Percentiles rank a stretch among this genome's conserved stretches.
These are phyloP conservation scores for Chaetomium tenue DNA, from an alignment of 495 filamentous ascomycete genomes.

Conservation along the genomic window DNA sequence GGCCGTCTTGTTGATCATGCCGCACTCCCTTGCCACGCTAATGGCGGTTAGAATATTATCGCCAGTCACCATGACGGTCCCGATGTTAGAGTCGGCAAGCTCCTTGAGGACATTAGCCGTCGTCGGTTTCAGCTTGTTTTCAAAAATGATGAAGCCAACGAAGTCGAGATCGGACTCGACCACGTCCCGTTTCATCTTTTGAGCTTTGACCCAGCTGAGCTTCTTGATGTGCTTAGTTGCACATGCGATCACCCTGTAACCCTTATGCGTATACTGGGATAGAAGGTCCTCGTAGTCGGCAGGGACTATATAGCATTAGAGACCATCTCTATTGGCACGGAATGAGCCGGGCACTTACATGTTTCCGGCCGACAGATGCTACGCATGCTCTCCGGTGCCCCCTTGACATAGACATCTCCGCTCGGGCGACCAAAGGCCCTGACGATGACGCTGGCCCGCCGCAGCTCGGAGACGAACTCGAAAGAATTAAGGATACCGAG, in stretches of 20 bases:
- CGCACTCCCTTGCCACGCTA: slow-evolving; percentile 91
- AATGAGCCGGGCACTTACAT: slow-evolving; percentile 54
- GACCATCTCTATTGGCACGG: background rate
- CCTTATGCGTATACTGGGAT: slow-evolving; percentile 86
- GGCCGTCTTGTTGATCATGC: slow-evolving; percentile 72
- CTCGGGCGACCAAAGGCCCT: slow-evolving; percentile 76
- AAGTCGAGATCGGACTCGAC: slow-evolving; percentile 83
- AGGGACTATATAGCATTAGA: slow-evolving; percentile 61
- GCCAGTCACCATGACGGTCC: slow-evolving; percentile 94
- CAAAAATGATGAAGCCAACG: slow-evolving; percentile 95
- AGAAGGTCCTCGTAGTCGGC: slow-evolving; percentile 84
- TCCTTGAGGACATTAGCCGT: slow-evolving; percentile 77
- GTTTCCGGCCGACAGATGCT: slow-evolving; percentile 82
- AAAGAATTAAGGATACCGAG: slow-evolving; percentile 85
- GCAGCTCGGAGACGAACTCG: slow-evolving; percentile 95
- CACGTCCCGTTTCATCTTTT: slow-evolving; percentile 84
- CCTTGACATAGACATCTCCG: slow-evolving; percentile 89
- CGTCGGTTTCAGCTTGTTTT: slow-evolving; percentile 92
- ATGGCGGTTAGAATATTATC: slow-evolving; percentile 98
- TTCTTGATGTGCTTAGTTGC: slow-evolving; percentile 84
- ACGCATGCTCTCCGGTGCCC: slow-evolving; percentile 92
- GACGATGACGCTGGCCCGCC: slow-evolving; percentile 89
- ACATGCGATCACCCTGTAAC: slow-evolving; percentile 96
- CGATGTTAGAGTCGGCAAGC: slow-evolving; percentile 79
- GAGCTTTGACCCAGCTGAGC: slow-evolving; percentile 87